Percentiles rank a stretch among this genome's conserved stretches.
These are phyloP conservation scores for Mallotus repandus DNA, from an alignment of 441 rosid genomes.

Conservation along the genomic window DNA sequence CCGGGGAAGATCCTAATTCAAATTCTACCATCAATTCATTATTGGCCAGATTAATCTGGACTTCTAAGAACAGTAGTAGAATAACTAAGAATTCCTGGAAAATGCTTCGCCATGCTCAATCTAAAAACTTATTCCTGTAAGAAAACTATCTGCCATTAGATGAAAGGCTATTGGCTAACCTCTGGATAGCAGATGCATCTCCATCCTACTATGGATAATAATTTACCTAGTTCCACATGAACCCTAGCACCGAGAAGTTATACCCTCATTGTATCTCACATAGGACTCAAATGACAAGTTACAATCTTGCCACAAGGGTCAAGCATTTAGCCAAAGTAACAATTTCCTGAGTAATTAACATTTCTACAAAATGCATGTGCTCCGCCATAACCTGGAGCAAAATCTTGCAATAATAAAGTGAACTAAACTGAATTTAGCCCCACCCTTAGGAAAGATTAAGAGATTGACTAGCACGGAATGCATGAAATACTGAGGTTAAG, in stretches of 20 bases:
- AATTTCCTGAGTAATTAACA: neutral
- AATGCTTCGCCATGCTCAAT: neutral
- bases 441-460: neutral
- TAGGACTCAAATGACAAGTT: neutral
- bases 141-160: neutral
- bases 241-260: no score
- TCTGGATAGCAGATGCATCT: neutral
- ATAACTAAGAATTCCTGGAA: neutral
- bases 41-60: neutral
- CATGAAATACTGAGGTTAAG: slow-evolving; percentile 8
- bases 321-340: neutral
- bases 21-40: neutral
- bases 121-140: neutral
- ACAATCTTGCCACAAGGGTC: neutral
- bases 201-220: neutral
- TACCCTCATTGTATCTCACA: no score
- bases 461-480: neutral
- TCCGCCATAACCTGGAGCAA: neutral
- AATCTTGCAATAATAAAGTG: neutral
- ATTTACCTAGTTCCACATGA: no score
- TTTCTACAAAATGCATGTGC: neutral
- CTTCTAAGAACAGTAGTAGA: neutral
- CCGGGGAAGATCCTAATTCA: neutral
- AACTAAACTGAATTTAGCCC: neutral
- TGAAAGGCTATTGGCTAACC: neutral